Base-by-base conservation (phyloP, 805 yeast species). In the Komagataella pastoris region DNA sequence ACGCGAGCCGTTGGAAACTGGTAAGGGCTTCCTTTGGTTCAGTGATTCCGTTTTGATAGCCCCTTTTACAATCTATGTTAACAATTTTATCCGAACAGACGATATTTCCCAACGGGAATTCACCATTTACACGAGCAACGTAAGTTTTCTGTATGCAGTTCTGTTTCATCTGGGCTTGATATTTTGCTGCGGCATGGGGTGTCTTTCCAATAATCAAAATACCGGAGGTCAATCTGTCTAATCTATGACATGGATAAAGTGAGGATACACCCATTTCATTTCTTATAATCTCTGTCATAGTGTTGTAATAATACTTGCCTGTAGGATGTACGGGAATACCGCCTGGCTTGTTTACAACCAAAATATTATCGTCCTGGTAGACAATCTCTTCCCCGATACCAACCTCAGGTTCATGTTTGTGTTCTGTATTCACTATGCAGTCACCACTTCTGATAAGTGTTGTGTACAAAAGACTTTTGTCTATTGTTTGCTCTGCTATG, bases 321-420 rank as follows among this genome's bases (percentile, higher is more conserved):
- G 75, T 67, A 0, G 83, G 80, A 56, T 77, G 83, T 0, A 79
- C 75, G 1, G 82, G 80, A 2, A 76, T 62, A 0, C 82, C 83
- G 0, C 71, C 63, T 0, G 81, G 81, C 54, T 77, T 77, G 55
- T 74, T 64, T 2, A 76, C 70, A 23, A 77, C 79, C 14, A 76
- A 23, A 0, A 71, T 30, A 6, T 66, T 61, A 3, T 60, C 61
- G 54, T 72, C 70, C 53, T 73, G 67, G 56, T 58, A 64, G 0
- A 77, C 56, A 1, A 72, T 61, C 10, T 43, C 45, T 17, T 56
- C 24, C 48, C 17, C 24, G 17, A n/a, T 17, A 6, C 46, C 45
- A 6, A 18, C 47, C 5, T 63, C 54, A 21, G 56, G 57, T 52
- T 66, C 69, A 55, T 66, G 69, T 10, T 55, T 58, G 51, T 66